Conservation (phyloP, 2,329 filamentous ascomycete genomes). For the Daldinia sp. region DNA sequence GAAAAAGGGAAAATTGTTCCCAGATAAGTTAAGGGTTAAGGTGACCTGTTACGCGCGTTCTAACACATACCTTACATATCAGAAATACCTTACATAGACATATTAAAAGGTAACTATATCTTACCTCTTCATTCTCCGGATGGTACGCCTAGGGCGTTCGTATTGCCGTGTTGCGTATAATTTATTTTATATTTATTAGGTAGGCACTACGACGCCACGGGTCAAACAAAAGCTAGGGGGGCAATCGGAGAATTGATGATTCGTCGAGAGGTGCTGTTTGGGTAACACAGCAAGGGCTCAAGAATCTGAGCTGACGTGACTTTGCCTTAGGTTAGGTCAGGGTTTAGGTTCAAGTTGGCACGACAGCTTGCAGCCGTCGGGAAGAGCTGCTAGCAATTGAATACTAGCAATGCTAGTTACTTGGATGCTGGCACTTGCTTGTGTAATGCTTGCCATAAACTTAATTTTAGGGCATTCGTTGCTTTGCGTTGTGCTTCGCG, state of each 20-base stretch:
- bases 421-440: too few species aligned
- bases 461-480: conserved; percentile 1
- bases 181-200: conserved; percentile 10
- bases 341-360: neutral
- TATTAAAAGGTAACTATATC: neutral
- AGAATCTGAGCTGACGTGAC: conserved; percentile 16
- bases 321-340: neutral
- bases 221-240: neutral
- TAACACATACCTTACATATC: neutral
- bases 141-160: neutral
- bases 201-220: neutral
- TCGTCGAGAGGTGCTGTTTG: conserved; percentile 41
- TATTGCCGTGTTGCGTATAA: conserved; percentile 3
- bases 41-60: neutral
- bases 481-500: conserved; percentile 5
- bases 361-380: neutral
- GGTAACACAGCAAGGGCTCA: conserved; percentile 40
- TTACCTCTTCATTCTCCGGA: neutral
- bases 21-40: neutral
- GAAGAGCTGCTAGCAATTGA: neutral
- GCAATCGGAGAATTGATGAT: conserved; percentile 45
- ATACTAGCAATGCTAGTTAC: too few species aligned
- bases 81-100: too few species aligned
- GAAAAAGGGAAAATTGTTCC: neutral
- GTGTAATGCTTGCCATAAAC: neutral